Evolutionary conservation across 441 rosid species (phyloP).

Genomic region (Bruguiera hainesii): DNA sequence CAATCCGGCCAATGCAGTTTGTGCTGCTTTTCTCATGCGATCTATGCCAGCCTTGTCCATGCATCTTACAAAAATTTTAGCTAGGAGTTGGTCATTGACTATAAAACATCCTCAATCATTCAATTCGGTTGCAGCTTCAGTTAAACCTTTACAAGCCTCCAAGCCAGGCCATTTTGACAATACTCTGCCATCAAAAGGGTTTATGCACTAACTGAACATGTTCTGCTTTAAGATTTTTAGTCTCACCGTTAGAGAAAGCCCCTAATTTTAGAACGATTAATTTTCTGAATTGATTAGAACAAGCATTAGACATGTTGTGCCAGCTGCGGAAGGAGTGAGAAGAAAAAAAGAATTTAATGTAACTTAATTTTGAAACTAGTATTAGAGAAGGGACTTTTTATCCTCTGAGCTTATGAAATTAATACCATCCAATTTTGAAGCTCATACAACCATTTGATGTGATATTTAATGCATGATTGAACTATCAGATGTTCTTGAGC

Average conservation of each 20-base stretch:
- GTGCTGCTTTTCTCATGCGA: slow-evolving; percentile 25
- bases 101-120: slow-evolving; percentile 39
- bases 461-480: slow-evolving; percentile 20
- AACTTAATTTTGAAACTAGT: not conserved
- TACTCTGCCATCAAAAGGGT: slow-evolving; percentile 63
- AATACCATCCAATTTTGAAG: too few species aligned
- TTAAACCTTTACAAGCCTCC: slow-evolving; percentile 41
- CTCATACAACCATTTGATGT: too few species aligned
- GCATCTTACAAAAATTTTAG: slow-evolving; percentile 25
- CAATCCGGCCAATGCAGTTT: slow-evolving; percentile 37
- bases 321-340: not conserved
- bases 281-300: not conserved
- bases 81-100: slow-evolving; percentile 24
- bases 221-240: not conserved
- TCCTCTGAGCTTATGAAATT: too few species aligned
- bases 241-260: too few species aligned
- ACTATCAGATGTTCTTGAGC: slow-evolving; percentile 56
- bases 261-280: too few species aligned
- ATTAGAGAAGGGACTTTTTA: too few species aligned
- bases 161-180: slow-evolving; percentile 39
- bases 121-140: slow-evolving; percentile 46
- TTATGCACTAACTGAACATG: not conserved
- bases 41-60: slow-evolving; percentile 30
- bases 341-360: not conserved
- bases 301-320: too few species aligned